phyloP scores from a whole-genome alignment of 169 alveolate genomes.

The Plasmodium coatneyi region DNA sequence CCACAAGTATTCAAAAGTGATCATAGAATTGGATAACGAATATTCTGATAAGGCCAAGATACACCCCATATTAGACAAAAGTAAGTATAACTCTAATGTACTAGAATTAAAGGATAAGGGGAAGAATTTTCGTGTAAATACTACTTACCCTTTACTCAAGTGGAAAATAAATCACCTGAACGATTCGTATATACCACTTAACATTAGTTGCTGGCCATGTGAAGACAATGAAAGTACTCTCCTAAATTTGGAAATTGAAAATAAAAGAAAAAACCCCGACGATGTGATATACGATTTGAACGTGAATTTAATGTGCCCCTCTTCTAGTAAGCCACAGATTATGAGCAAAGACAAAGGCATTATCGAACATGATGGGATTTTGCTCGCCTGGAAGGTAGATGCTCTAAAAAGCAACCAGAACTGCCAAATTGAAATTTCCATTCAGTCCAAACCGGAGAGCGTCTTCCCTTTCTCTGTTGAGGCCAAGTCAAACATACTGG shows the following conservation, averaged over 20 bases:
- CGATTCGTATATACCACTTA: slow-evolving; percentile 63
- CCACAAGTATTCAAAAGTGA: slow-evolving; percentile 52
- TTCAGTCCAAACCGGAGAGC: slow-evolving; percentile 66
- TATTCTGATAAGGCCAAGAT: slow-evolving; percentile 72
- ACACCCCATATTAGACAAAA: slow-evolving; percentile 73
- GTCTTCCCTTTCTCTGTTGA: slow-evolving; percentile 74
- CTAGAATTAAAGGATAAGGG: slow-evolving; percentile 65
- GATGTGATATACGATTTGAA: slow-evolving; percentile 60
- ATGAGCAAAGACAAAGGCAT: slow-evolving; percentile 73
- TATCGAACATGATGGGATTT: slow-evolving; percentile 69
- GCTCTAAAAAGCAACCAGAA: slow-evolving; percentile 35
- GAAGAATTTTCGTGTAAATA: slow-evolving; percentile 40
- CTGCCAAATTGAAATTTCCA: slow-evolving; percentile 74
- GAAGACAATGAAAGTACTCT: slow-evolving; percentile 74
- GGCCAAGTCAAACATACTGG: slow-evolving; percentile 63
- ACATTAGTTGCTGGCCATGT: slow-evolving; percentile 77
- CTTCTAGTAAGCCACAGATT: slow-evolving; percentile 64
- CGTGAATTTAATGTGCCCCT: slow-evolving; percentile 75
- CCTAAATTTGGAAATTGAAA: slow-evolving; percentile 75
- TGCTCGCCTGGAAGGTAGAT: slow-evolving; percentile 60
- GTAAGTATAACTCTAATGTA: slow-evolving; percentile 57
- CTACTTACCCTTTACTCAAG: slow-evolving; percentile 72
- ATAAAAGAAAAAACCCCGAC: slow-evolving; percentile 28
- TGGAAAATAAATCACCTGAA: slow-evolving; percentile 73
- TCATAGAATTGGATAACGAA: slow-evolving; percentile 63